Evolutionary conservation across 495 filamentous ascomycete species (phyloP).

Genomic region (Trichoderma reesei): DNA sequence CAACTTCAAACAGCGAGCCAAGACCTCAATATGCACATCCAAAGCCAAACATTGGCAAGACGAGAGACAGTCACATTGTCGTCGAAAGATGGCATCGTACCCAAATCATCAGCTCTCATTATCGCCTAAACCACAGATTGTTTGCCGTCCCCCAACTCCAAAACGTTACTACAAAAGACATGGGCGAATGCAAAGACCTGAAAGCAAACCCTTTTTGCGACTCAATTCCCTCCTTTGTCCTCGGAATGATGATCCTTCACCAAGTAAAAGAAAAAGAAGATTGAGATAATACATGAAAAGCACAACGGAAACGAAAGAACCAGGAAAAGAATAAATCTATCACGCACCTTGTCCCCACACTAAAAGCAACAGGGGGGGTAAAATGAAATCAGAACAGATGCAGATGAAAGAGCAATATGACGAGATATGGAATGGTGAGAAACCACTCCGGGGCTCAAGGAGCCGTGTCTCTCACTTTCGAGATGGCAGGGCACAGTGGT

Average conservation of each 20-base stretch:
- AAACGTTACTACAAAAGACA: neutral
- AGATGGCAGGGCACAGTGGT: too few species aligned
- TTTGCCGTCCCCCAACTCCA: neutral
- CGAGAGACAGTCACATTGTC: neutral
- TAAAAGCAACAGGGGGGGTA: neutral
- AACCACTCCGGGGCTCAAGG: too few species aligned
- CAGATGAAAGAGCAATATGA: neutral
- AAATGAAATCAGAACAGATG: neutral
- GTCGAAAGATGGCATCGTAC: neutral
- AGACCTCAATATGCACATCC: neutral
- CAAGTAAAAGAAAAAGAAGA: neutral
- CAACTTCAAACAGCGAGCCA: neutral
- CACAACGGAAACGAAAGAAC: neutral
- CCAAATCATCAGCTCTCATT: conserved; percentile 6
- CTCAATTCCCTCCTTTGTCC: neutral
- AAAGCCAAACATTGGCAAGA: neutral
- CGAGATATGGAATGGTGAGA: too few species aligned
- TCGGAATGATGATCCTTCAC: neutral
- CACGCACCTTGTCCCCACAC: neutral
- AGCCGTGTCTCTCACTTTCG: too few species aligned
- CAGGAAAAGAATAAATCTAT: neutral
- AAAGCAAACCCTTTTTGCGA: neutral
- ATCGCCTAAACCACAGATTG: neutral
- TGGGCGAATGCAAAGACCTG: neutral
- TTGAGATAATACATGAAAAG: neutral